Conservation (phyloP, 768 basidiomycete species). For the Vishniacozyma victoriae region DNA sequence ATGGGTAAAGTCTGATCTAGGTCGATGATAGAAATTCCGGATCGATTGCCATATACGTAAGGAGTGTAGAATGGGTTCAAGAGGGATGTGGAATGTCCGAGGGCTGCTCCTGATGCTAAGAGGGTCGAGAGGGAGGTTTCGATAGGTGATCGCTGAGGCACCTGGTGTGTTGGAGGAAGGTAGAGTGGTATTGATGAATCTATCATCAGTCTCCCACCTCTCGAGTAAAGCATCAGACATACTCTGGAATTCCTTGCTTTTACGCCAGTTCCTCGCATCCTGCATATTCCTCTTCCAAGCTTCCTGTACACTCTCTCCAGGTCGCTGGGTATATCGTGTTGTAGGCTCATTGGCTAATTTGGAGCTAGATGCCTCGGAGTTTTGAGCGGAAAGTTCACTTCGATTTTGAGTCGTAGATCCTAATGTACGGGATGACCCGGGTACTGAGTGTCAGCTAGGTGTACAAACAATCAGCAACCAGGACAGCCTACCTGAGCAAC, state of each 20-base stretch:
- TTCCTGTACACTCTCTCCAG: slow-evolving; percentile 23
- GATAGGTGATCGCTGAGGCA: slow-evolving; percentile 48
- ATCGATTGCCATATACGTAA: slow-evolving; percentile 85
- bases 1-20: slow-evolving; percentile 88
- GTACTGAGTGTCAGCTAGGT: too few species aligned
- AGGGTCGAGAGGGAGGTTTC: slow-evolving; percentile 80
- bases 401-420: too few species aligned
- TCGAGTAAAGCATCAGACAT: too few species aligned
- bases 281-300: slow-evolving; percentile 41
- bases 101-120: slow-evolving; percentile 85
- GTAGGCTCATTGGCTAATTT: too few species aligned
- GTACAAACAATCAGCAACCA: too few species aligned
- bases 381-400: too few species aligned
- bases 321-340: background rate
- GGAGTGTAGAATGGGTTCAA: slow-evolving; percentile 88
- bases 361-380: too few species aligned
- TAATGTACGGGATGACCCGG: too few species aligned
- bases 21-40: slow-evolving; percentile 87
- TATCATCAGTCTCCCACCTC: background rate
- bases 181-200: slow-evolving; percentile 9
- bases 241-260: slow-evolving; percentile 19
- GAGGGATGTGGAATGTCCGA: slow-evolving; percentile 71
- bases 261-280: slow-evolving; percentile 32
- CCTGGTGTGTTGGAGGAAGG: slow-evolving; percentile 15
- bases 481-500: too few species aligned